Conservation (phyloP, 2,329 filamentous ascomycete genomes). For the Colletotrichum paranaense region DNA sequence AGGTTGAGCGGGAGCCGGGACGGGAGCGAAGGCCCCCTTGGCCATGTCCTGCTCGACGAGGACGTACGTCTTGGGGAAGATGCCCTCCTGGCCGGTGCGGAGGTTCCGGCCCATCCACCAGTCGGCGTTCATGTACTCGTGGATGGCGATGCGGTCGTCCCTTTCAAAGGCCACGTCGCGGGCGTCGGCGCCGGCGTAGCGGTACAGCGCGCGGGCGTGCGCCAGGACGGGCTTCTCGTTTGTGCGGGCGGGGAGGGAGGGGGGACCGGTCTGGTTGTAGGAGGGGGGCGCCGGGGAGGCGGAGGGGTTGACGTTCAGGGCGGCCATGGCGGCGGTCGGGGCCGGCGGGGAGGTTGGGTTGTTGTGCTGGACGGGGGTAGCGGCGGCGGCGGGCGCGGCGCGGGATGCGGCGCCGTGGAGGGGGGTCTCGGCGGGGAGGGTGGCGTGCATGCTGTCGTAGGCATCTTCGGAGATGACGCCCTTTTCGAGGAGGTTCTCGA, state of each 20-base stretch:
- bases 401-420: constrained; percentile 62
- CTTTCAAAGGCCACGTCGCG: constrained; percentile 85
- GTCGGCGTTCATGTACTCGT: constrained; percentile 95
- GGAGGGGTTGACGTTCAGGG: constrained; percentile 49
- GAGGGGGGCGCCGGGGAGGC: constrained; percentile 59
- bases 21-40: constrained; percentile 37
- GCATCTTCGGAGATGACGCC: constrained; percentile 80
- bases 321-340: constrained; percentile 54
- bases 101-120: constrained; percentile 95
- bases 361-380: constrained; percentile 44
- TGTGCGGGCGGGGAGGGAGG: constrained; percentile 52
- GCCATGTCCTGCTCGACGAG: constrained; percentile 72
- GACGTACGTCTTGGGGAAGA: constrained; percentile 95
- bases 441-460: constrained; percentile 78
- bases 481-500: constrained; percentile 88
- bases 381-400: constrained; percentile 45
- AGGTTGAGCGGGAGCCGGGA: constrained; percentile 39
- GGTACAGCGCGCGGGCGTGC: constrained; percentile 84
- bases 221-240: constrained; percentile 70
- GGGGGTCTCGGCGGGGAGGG: constrained; percentile 79
- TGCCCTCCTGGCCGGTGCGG: constrained; percentile 86
- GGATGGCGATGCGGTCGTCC: constrained; percentile 83
- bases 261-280: constrained; percentile 61
- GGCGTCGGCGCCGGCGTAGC: constrained; percentile 81
- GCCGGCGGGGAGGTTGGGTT: constrained; percentile 41